These are phyloP conservation scores for Aspergillus awamori DNA, from an alignment of 2,329 filamentous ascomycete species.

Conservation along the genomic window DNA sequence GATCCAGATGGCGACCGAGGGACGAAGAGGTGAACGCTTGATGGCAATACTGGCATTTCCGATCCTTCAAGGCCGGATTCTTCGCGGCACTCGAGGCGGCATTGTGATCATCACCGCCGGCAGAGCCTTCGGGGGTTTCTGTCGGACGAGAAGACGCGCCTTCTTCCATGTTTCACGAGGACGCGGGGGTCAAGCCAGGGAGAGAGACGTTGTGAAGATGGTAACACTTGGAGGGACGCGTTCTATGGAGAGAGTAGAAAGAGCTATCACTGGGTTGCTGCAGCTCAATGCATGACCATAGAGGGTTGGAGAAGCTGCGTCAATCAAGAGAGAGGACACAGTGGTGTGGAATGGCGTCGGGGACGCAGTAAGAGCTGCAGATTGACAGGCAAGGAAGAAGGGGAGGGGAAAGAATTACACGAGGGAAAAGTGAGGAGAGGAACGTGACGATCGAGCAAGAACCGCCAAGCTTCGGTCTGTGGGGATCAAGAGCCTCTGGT, in stretches of 20 bases:
- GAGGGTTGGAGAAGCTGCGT: conserved; percentile 2
- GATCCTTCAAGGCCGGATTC: conserved; percentile 72
- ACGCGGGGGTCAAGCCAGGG: conserved; percentile 9
- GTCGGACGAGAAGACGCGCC: conserved; percentile 30
- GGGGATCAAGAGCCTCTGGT: conserved; percentile 1
- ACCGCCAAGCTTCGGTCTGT: conserved; percentile 19
- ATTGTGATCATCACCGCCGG: conserved; percentile 38
- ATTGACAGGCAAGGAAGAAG: neutral
- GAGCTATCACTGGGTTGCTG: conserved; percentile 14
- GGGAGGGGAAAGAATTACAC: conserved; percentile 1
- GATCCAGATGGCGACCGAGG: conserved; percentile 87
- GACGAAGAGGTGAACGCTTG: conserved; percentile 93
- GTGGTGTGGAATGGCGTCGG: neutral
- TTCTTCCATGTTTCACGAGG: conserved; percentile 30
- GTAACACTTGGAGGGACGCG: conserved; percentile 20
- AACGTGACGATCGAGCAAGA: conserved; percentile 17
- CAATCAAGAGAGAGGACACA: neutral
- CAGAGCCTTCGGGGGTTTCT: conserved; percentile 45
- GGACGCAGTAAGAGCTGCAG: neutral
- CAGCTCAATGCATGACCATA: conserved; percentile 26
- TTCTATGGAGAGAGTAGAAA: conserved; percentile 15
- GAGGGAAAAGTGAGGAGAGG: conserved; percentile 8
- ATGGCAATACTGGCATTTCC: conserved; percentile 82
- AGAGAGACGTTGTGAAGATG: neutral
- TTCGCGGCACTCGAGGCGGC: conserved; percentile 34